Percentiles rank a stretch among this genome's conserved stretches.
Conservation (phyloP, 2,329 filamentous ascomycete species). For the Colletotrichum musicola region DNA sequence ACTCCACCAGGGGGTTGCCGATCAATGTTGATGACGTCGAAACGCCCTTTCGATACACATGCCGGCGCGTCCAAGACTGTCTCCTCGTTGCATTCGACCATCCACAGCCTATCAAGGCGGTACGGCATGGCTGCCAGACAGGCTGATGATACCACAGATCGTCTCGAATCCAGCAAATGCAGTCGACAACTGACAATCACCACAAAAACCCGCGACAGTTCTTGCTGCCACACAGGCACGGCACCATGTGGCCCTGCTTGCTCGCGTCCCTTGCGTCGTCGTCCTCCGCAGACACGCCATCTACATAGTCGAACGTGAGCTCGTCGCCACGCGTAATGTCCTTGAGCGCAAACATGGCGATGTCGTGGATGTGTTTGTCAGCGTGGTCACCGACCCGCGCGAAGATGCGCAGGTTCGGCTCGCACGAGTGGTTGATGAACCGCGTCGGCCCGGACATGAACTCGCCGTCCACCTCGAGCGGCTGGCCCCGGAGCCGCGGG, state of each 20-base stretch:
- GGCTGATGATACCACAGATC: not conserved
- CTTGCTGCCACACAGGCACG: constrained; percentile 71
- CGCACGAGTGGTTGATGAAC: constrained; percentile 87
- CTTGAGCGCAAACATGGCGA: constrained; percentile 79
- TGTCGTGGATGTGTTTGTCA: constrained; percentile 79
- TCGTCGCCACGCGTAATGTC: constrained; percentile 76
- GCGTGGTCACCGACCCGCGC: constrained; percentile 82
- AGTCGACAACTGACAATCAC: constrained; percentile 50
- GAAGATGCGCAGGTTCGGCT: constrained; percentile 84
- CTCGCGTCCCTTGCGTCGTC: constrained; percentile 63
- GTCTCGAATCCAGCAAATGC: not conserved
- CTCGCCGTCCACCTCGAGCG: constrained; percentile 77
- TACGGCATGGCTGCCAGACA: no score
- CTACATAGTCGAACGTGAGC: constrained; percentile 84
- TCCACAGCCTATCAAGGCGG: no score
- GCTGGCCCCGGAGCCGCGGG: constrained; percentile 65
- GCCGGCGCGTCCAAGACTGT: not conserved
- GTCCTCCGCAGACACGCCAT: constrained; percentile 67
- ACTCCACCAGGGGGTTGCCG: not conserved
- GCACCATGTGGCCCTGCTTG: constrained; percentile 65
- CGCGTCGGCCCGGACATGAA: constrained; percentile 82
- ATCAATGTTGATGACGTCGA: constrained; percentile 17
- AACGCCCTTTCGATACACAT: constrained; percentile 4
- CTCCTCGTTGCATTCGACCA: not conserved
- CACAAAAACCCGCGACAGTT: constrained; percentile 80